Evolutionary conservation across 2,329 filamentous ascomycete genomes (phyloP), one percentile per base, ranked within the genome.

Genomic region (Colletotrichum graminicola): DNA sequence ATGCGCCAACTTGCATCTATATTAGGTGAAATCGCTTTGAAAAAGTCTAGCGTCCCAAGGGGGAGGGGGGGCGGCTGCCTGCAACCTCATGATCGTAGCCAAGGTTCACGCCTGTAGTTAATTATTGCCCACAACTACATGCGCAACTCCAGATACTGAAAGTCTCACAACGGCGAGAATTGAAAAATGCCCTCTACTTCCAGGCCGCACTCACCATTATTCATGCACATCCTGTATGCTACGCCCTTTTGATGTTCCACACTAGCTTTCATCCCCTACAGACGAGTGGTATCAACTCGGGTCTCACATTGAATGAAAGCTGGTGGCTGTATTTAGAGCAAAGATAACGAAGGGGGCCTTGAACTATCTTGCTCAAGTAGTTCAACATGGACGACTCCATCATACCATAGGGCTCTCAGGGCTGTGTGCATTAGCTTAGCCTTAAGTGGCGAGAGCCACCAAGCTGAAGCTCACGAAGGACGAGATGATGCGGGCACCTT

Each of bases 361-460:
- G 3, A 18, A 41, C 36, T 18, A 56, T 36, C 21, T 29, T 64
- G 32, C 21, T 39, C 6, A 39, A 39, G 5, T 52, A 32, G 47
- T 7, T 5, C 26, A 47, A 43, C 6, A 10, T 21, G n/a, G 21
- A 16, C 14, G 7, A 21, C 12, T 12, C 21, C 6, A 36, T 36
- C 6, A 36, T 36, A 3, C 14, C 23, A 36, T 34, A 5, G 36
- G 21, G 16, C 32, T 14, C 36, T 26, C 14, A 16, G 12, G 12
- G 21, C 6, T 36, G n/a, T 8, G 34, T 36, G 4, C n/a, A 26
- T 41, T 29, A 34, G 34, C 12, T 21, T 57, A 0, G n/a, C 26
- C 39, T 21, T 34, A 26, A 45, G 18, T 43, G 62, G 39, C 62
- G 26, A 64, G 51, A 55, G 51, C 62, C 23, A 36, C 51, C 8